Conservation (phyloP, 805 yeast species). For the Kuraishia ogatae region DNA sequence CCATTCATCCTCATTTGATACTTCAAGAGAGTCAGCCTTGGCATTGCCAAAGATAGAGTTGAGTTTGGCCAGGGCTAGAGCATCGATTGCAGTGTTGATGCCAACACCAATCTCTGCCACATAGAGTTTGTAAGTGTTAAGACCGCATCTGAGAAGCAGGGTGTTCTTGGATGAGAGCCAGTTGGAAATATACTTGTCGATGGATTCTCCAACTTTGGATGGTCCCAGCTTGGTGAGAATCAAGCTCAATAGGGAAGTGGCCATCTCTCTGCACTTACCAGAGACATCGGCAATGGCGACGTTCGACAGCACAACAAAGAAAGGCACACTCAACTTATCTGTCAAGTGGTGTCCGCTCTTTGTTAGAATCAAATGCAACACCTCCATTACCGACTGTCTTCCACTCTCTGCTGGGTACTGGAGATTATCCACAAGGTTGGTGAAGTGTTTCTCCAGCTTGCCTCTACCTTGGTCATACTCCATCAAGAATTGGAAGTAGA, state of each 20-base stretch:
- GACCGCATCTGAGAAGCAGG: slow-evolving; percentile 62
- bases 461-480: slow-evolving; percentile 93
- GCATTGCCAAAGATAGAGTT: slow-evolving; percentile 24
- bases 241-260: slow-evolving; percentile 48
- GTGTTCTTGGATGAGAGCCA: slow-evolving; percentile 59
- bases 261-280: slow-evolving; percentile 76
- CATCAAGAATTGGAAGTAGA: slow-evolving; percentile 78
- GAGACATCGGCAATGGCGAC: slow-evolving; percentile 72
- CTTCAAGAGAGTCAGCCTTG: slow-evolving; percentile 24
- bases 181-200: slow-evolving; percentile 35
- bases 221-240: slow-evolving; percentile 43
- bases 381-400: slow-evolving; percentile 83
- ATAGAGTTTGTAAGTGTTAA: slow-evolving; percentile 60
- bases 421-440: slow-evolving; percentile 70
- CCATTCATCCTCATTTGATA: slow-evolving; percentile 49
- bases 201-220: slow-evolving; percentile 22
- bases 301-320: slow-evolving; percentile 76
- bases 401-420: slow-evolving; percentile 82
- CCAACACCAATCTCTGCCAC: slow-evolving; percentile 38
- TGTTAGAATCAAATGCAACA: slow-evolving; percentile 59
- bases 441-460: slow-evolving; percentile 73
- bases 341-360: slow-evolving; percentile 57
- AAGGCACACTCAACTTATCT: slow-evolving; percentile 57
- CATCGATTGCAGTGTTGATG: slow-evolving; percentile 28
- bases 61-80: slow-evolving; percentile 20